Conservation (phyloP, 1,284 basidiomycete species). For the Bondarzewia mesenterica region DNA sequence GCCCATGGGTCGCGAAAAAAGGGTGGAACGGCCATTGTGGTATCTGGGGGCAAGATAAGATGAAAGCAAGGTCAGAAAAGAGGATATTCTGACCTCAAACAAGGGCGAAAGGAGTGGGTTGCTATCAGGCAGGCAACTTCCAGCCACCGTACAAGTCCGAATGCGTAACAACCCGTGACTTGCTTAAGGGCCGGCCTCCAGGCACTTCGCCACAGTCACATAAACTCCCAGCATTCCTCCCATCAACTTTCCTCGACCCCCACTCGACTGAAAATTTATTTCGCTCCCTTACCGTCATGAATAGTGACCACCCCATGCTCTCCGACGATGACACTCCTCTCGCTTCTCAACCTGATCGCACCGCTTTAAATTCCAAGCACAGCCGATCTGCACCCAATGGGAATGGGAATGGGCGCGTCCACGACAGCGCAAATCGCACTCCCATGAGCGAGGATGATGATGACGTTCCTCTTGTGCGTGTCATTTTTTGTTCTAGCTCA, state of each 20-base stretch:
- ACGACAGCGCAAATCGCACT: slow-evolving; percentile 31
- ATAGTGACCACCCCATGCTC: slow-evolving; percentile 38
- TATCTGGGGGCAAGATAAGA: slow-evolving; percentile 1
- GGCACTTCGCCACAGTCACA: slow-evolving; percentile 15
- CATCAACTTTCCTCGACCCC: slow-evolving; percentile 14
- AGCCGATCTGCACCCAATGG: slow-evolving; percentile 18
- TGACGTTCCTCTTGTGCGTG: slow-evolving; percentile 53
- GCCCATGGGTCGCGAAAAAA: slow-evolving; percentile 93
- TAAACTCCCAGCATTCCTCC: slow-evolving; percentile 11
- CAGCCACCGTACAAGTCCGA: slow-evolving; percentile 16
- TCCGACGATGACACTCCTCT: slow-evolving; percentile 67
- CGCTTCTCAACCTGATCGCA: slow-evolving; percentile 28
- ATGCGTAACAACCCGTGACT: slow-evolving; percentile 28
- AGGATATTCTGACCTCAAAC: background rate
- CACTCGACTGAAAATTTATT: slow-evolving; percentile 12
- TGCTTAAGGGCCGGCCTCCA: slow-evolving; percentile 51
- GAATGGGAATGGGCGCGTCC: slow-evolving; percentile 38
- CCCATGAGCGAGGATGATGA: slow-evolving; percentile 62
- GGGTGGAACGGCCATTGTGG: slow-evolving; percentile 30
- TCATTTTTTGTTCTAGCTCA: slow-evolving; percentile 14
- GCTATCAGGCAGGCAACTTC: no score
- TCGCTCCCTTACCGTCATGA: slow-evolving; percentile 26
- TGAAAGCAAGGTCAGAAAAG: slow-evolving; percentile 1
- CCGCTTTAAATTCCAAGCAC: slow-evolving; percentile 7
- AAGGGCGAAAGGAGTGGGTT: no score